Conservation (phyloP, 495 filamentous ascomycete species). For the Aspergillus sparsus region DNA sequence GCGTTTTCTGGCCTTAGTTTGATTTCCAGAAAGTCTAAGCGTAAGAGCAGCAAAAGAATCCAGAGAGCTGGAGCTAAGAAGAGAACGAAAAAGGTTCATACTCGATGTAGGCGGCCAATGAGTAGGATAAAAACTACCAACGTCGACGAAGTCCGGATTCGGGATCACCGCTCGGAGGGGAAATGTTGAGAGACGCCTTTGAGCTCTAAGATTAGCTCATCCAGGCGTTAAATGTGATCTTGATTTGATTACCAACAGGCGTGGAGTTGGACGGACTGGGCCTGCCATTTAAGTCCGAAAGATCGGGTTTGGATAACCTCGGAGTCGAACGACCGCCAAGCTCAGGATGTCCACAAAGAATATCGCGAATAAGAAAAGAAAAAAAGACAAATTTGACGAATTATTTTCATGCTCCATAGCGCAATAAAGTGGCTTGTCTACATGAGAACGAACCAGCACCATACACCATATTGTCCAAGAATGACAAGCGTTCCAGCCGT, state of each 20-base stretch:
- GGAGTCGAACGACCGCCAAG: conserved; percentile 5
- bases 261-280: not conserved
- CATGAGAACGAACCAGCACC: not conserved
- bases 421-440: conserved; percentile 5
- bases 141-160: not conserved
- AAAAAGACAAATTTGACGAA: not conserved
- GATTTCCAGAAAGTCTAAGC: not conserved
- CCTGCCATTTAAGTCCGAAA: not conserved
- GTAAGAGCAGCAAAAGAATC: not conserved
- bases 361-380: not conserved
- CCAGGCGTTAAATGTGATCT: not conserved
- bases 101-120: not conserved
- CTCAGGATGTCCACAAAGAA: not conserved
- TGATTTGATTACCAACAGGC: not conserved
- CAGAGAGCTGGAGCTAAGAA: not conserved
- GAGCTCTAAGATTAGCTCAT: not conserved
- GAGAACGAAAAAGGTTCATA: not conserved
- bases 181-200: not conserved
- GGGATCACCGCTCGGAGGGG: not conserved
- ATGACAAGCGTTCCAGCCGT: conserved; percentile 6
- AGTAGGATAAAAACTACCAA: conserved; percentile 5
- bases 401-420: not conserved
- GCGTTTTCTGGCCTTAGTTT: not conserved
- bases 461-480: conserved; percentile 1
- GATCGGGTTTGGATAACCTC: conserved; percentile 6